phyloP scores from a whole-genome alignment of 75 land plant species.

The Sequoia sempervirens region DNA sequence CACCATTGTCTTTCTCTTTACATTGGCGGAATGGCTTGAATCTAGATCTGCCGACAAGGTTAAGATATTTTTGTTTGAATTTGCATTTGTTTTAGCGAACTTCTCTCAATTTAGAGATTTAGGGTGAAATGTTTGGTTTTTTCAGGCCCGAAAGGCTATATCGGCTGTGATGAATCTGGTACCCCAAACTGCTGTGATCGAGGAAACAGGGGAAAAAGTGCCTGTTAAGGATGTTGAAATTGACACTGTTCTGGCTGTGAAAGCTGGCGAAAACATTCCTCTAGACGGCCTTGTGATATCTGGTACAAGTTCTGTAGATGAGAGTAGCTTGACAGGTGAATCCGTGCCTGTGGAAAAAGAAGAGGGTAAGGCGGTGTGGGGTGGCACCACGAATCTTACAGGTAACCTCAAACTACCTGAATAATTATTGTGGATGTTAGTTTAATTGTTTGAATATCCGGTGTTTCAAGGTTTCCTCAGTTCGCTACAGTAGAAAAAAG shows the following conservation, averaged over 20 bases:
- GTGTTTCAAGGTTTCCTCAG: not conserved
- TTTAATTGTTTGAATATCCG: not conserved
- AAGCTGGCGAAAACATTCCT: constrained; percentile 87
- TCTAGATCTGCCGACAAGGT: constrained; percentile 85
- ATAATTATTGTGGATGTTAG: not conserved
- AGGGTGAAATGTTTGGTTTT: not conserved
- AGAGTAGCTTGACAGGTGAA: constrained; percentile 86
- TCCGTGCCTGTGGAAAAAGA: constrained; percentile 77
- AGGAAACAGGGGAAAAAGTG: constrained; percentile 60
- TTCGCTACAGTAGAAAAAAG: not conserved
- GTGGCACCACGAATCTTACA: constrained; percentile 82
- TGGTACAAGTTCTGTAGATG: constrained; percentile 80
- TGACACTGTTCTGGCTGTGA: constrained; percentile 65
- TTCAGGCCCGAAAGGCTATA: constrained; percentile 78
- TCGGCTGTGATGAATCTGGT: constrained; percentile 69
- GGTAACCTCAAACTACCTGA: constrained; percentile 25
- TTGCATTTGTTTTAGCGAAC: not conserved
- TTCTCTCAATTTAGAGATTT: not conserved
- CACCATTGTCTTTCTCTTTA: constrained; percentile 76
- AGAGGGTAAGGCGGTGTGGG: constrained; percentile 68
- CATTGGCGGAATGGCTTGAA: constrained; percentile 89
- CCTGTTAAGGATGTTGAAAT: constrained; percentile 65
- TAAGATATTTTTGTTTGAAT: not conserved
- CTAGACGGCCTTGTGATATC: constrained; percentile 84
- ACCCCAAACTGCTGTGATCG: constrained; percentile 74